These are phyloP conservation scores for Hirsutella rhossiliensis DNA, from an alignment of 2,329 filamentous ascomycete genomes.

Conservation along the genomic window DNA sequence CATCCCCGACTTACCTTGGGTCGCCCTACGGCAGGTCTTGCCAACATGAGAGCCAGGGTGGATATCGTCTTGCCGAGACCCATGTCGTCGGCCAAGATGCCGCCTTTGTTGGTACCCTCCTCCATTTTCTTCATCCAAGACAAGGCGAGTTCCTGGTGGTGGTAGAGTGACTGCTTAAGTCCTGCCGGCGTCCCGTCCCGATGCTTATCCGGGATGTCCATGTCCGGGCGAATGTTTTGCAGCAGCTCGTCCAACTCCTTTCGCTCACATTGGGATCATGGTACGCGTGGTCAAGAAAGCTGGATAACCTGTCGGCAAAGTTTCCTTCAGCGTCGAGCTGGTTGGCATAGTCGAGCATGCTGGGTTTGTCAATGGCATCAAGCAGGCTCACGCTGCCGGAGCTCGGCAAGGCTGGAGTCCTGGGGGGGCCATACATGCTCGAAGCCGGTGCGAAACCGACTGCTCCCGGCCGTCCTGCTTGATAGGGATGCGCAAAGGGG, in stretches of 20 bases:
- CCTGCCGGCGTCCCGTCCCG: constrained; percentile 58
- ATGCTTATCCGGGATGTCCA: constrained; percentile 47
- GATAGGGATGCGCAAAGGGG: neutral
- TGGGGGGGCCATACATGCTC: neutral
- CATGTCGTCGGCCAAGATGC: constrained; percentile 89
- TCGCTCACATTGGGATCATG: constrained; percentile 28
- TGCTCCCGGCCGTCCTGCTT: neutral
- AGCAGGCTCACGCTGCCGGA: constrained; percentile 10
- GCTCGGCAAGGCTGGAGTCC: neutral
- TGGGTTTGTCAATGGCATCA: constrained; percentile 25
- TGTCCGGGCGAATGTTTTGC: constrained; percentile 61
- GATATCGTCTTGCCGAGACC: constrained; percentile 85
- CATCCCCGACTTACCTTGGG: constrained; percentile 22
- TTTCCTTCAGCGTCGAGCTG: constrained; percentile 24
- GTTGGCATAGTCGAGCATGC: constrained; percentile 21
- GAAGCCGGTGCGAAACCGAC: neutral
- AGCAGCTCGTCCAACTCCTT: constrained; percentile 60
- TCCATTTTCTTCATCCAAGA: constrained; percentile 80
- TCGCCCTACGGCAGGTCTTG: constrained; percentile 42
- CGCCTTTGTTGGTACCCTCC: constrained; percentile 65
- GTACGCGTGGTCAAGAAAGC: constrained; percentile 21
- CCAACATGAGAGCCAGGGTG: constrained; percentile 64
- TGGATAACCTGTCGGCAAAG: constrained; percentile 18
- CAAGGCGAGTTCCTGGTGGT: constrained; percentile 73
- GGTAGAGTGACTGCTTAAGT: constrained; percentile 58